These are phyloP conservation scores for Desmodesmus armatus DNA, from an alignment of 139 green algal species.

Conservation along the genomic window DNA sequence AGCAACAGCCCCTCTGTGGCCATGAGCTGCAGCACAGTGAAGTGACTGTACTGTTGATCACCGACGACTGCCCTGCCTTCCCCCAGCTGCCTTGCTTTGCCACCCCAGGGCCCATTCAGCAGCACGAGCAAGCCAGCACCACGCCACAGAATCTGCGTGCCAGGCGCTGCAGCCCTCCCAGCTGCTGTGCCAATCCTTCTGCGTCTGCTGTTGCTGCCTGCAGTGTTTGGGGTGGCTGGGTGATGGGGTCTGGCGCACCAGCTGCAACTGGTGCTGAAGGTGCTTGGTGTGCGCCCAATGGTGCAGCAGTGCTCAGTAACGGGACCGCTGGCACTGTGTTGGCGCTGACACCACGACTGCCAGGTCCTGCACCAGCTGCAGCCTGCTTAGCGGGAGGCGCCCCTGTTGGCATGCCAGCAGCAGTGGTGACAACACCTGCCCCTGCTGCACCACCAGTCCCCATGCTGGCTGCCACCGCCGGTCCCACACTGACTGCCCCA, in stretches of 20 bases:
- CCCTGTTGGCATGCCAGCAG: background rate
- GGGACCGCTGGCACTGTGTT: background rate
- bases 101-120: background rate
- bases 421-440: too few species aligned
- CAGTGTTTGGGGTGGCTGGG: background rate
- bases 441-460: too few species aligned
- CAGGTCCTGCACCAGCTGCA: background rate
- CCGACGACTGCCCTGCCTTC: background rate
- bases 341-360: background rate
- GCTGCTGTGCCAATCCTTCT: background rate
- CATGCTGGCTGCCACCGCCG: background rate
- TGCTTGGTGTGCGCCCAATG: background rate
- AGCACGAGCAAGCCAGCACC: background rate
- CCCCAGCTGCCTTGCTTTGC: background rate
- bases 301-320: background rate
- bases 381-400: background rate
- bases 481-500: background rate
- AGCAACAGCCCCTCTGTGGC: background rate
- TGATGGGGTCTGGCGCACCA: background rate
- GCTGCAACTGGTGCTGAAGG: background rate
- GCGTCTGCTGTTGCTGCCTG: background rate
- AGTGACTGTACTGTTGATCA: background rate
- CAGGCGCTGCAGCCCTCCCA: background rate
- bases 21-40: slow-evolving; percentile 18
- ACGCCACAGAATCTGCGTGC: background rate